These are phyloP conservation scores for Ulota crispa DNA, from an alignment of 225 moss, liverwort and hornwort genomes.

Conservation along the genomic window DNA sequence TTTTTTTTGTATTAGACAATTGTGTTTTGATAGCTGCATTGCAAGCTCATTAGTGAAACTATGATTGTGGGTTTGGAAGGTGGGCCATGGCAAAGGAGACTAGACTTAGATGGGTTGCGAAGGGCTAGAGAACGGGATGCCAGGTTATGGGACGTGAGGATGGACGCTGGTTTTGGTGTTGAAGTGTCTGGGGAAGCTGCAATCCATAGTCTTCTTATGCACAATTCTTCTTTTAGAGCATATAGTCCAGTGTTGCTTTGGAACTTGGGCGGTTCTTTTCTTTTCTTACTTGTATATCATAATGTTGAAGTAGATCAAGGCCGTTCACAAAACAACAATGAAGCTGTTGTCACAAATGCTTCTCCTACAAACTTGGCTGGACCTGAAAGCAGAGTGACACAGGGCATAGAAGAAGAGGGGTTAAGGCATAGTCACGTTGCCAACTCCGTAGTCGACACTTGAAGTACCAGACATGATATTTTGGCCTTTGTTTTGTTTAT, in stretches of 20 bases:
- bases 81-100: no score
- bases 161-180: constrained; percentile 28
- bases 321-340: constrained; percentile 23
- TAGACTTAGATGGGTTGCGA: constrained; percentile 4
- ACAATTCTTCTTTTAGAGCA: constrained; percentile 41
- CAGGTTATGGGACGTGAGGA: constrained; percentile 17
- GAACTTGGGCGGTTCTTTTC: constrained; percentile 64
- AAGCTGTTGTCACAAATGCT: background rate
- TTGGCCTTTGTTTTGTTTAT: background rate
- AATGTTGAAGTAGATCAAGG: constrained; percentile 39
- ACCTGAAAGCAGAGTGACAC: constrained; percentile 2
- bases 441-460: background rate
- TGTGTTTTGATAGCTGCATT: no score
- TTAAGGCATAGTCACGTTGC: constrained; percentile 8
- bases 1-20: no score
- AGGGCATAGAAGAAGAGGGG: background rate
- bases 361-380: background rate
- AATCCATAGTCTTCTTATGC: constrained; percentile 19
- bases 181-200: constrained; percentile 26
- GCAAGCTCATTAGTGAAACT: no score
- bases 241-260: constrained; percentile 68
- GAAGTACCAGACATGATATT: background rate
- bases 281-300: constrained; percentile 36
- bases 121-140: constrained; percentile 17
- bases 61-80: no score